Conservation (phyloP, 2,329 filamentous ascomycete genomes). For the Herpotrichia juniperi region DNA sequence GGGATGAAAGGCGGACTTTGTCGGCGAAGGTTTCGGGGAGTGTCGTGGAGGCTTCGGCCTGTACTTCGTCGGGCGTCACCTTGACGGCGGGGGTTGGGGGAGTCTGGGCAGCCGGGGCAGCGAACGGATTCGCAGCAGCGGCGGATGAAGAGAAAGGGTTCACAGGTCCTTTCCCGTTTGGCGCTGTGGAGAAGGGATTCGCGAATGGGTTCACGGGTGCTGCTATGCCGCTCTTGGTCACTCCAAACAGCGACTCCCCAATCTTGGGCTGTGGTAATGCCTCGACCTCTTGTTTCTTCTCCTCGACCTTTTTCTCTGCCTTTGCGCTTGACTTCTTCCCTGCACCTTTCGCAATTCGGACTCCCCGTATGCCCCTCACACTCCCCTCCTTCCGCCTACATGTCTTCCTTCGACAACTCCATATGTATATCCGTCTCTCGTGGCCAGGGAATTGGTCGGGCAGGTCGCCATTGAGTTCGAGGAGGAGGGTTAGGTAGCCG, state of each 20-base stretch:
- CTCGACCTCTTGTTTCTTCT: constrained; percentile 27
- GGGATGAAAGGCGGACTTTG: constrained; percentile 63
- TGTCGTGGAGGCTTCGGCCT: constrained; percentile 45
- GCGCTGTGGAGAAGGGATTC: constrained; percentile 66
- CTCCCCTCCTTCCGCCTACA: constrained; percentile 86
- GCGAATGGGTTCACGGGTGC: constrained; percentile 38
- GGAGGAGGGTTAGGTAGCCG: constrained; percentile 78
- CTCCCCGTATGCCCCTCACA: constrained; percentile 74
- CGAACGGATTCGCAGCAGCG: constrained; percentile 32
- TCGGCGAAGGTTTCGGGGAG: constrained; percentile 80
- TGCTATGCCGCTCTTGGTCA: constrained; percentile 50
- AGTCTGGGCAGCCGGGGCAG: too few relatives aligned
- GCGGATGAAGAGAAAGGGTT: constrained; percentile 62
- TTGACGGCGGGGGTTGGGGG: constrained; percentile 30
- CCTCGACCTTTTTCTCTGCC: constrained; percentile 26
- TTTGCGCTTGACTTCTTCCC: constrained; percentile 24
- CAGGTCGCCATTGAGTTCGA: constrained; percentile 90
- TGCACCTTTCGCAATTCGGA: constrained; percentile 58
- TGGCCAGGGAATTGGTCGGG: constrained; percentile 86
- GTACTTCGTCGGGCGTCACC: constrained; percentile 20
- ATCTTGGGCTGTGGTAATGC: constrained; percentile 56
- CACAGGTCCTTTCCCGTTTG: constrained; percentile 41
- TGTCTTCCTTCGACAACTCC: constrained; percentile 76
- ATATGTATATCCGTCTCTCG: constrained; percentile 86
- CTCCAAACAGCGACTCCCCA: constrained; percentile 74